Evolutionary conservation across 2,329 filamentous ascomycete species (phyloP).

Genomic region (Calonectria hongkongensis): DNA sequence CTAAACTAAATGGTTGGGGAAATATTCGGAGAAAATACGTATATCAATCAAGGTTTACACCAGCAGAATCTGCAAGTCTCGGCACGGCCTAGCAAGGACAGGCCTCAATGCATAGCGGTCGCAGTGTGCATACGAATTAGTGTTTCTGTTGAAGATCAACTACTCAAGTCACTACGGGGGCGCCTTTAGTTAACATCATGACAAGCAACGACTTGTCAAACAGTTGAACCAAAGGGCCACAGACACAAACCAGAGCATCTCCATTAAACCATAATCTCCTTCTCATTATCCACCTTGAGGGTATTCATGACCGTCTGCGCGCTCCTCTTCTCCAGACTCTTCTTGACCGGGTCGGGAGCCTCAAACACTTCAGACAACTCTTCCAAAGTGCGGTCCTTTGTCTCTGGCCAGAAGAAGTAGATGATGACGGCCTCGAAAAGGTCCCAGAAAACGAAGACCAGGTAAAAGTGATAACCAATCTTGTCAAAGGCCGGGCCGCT

Average conservation of each 20-base stretch:
- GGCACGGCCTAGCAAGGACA: conserved; percentile 2
- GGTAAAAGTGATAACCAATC: conserved; percentile 67
- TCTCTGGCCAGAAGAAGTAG: conserved; percentile 71
- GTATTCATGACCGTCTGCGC: conserved; percentile 66
- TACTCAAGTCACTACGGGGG: not conserved
- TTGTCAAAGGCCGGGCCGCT: conserved; percentile 65
- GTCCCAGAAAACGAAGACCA: conserved; percentile 68
- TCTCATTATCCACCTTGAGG: conserved; percentile 57
- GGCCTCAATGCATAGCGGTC: conserved; percentile 4
- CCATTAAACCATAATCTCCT: conserved; percentile 45
- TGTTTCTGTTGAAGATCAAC: not conserved
- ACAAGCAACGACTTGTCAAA: not conserved
- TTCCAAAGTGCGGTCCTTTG: conserved; percentile 70
- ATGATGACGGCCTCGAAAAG: conserved; percentile 64
- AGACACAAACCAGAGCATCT: not conserved
- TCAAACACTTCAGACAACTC: conserved; percentile 72
- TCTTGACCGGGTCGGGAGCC: conserved; percentile 66
- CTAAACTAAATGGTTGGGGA: conserved; percentile 15
- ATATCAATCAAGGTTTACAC: conserved; percentile 18
- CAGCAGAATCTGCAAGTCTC: conserved; percentile 7
- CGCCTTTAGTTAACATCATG: not conserved
- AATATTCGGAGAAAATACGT: conserved; percentile 28
- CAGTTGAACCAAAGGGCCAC: no score
- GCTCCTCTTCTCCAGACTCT: conserved; percentile 64
- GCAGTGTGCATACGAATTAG: conserved; percentile 7